phyloP scores from a whole-genome alignment of 208 protist species.

The Crithidia thermophila region DNA sequence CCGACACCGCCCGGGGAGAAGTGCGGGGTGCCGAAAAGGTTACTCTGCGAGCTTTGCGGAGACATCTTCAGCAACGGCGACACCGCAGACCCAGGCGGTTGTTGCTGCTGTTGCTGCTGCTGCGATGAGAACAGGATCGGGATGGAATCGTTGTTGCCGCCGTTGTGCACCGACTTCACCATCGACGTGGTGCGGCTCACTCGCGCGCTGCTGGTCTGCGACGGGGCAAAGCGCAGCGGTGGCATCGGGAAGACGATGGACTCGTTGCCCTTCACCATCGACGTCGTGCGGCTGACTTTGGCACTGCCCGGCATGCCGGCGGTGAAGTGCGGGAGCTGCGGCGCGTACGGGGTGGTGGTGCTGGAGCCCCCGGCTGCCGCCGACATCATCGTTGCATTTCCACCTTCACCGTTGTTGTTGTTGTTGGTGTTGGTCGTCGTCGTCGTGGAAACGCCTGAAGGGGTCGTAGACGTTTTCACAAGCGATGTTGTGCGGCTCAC shows the following conservation, averaged over 20 bases:
- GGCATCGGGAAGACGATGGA: constrained; percentile 6
- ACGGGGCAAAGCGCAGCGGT: constrained; percentile 6
- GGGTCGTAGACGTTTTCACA: too few relatives aligned
- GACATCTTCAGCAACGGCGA: constrained; percentile 8
- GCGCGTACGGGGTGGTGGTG: constrained; percentile 9
- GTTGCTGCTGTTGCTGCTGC: not conserved
- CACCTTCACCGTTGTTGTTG: too few relatives aligned
- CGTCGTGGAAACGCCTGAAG: too few relatives aligned
- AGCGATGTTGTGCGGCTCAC: too few relatives aligned
- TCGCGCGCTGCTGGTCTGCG: not conserved
- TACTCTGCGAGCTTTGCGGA: constrained; percentile 7
- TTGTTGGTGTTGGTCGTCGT: too few relatives aligned
- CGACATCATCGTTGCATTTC: too few relatives aligned
- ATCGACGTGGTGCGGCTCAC: constrained; percentile 18
- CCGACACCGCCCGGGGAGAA: not conserved
- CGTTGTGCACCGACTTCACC: too few relatives aligned
- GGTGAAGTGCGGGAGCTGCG: not conserved
- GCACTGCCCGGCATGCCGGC: constrained; percentile 4
- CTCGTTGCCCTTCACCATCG: constrained; percentile 14
- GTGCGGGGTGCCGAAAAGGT: not conserved
- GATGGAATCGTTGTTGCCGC: constrained; percentile 3
- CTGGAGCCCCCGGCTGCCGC: too few relatives aligned
- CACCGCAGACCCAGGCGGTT: not conserved
- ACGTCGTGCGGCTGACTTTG: constrained; percentile 1
- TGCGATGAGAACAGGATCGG: not conserved